Conservation (phyloP, 1,284 basidiomycete species). For the Pulchroboletus neoregius region DNA sequence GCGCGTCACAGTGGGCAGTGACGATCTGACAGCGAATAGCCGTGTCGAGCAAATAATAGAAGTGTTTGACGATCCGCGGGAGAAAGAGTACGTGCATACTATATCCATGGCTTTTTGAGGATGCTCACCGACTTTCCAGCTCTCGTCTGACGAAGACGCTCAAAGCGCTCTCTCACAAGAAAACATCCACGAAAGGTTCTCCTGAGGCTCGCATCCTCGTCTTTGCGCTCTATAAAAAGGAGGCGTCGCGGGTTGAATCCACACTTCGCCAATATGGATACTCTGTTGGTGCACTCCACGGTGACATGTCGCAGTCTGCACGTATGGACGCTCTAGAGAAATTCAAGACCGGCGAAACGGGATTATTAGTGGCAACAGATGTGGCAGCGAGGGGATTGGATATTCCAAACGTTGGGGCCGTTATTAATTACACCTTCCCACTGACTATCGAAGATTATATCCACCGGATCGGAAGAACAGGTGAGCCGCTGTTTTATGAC, state of each 20-base stretch:
- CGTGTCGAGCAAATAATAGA: slow-evolving; percentile 84
- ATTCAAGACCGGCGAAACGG: slow-evolving; percentile 85
- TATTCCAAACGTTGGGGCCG: slow-evolving; percentile 92
- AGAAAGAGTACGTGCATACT: slow-evolving; percentile 71
- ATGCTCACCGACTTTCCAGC: slow-evolving; percentile 38
- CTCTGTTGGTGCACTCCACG: slow-evolving; percentile 86
- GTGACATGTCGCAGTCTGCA: slow-evolving; percentile 87
- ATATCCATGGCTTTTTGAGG: not conserved
- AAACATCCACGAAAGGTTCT: slow-evolving; percentile 46
- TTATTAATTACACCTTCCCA: slow-evolving; percentile 97
- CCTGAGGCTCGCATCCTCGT: slow-evolving; percentile 78
- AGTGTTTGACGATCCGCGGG: slow-evolving; percentile 83
- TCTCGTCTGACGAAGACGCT: slow-evolving; percentile 67
- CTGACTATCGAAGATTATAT: slow-evolving; percentile 95
- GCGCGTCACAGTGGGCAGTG: slow-evolving; percentile 91
- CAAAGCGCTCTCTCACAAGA: slow-evolving; percentile 58
- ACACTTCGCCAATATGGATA: slow-evolving; percentile 79
- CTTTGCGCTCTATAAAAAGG: slow-evolving; percentile 98
- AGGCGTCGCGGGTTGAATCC: slow-evolving; percentile 86
- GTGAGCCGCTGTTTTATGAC: slow-evolving; percentile 36
- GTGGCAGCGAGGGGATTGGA: slow-evolving; percentile 96
- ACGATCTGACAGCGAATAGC: slow-evolving; percentile 93
- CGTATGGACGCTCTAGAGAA: slow-evolving; percentile 84
- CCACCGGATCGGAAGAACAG: slow-evolving; percentile 94
- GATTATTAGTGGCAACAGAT: slow-evolving; percentile 93